Evolutionary conservation across 139 green algal genomes (phyloP).

Genomic region (Eudorina sp.): DNA sequence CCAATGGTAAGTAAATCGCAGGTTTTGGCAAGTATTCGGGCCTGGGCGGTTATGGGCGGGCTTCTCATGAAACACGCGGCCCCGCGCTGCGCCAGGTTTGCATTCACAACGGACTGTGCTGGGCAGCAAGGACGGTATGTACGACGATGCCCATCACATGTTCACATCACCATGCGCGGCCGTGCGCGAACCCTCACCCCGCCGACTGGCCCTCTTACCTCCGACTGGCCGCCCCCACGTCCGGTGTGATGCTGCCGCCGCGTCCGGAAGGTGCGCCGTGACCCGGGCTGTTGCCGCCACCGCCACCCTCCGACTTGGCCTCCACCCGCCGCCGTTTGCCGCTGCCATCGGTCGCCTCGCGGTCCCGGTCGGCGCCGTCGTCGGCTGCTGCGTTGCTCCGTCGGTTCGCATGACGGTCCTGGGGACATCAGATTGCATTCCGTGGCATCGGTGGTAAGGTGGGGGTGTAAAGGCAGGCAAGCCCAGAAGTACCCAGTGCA

Average conservation of each 20-base stretch:
- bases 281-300: slow-evolving; percentile 10
- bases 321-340: slow-evolving; percentile 41
- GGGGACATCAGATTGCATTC: background rate
- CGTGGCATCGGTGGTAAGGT: background rate
- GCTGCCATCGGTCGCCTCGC: background rate
- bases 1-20: too few species aligned
- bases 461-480: background rate
- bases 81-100: too few species aligned
- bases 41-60: too few species aligned
- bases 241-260: slow-evolving; percentile 1
- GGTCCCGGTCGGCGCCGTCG: background rate
- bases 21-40: too few species aligned
- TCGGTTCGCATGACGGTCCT: background rate
- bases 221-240: background rate
- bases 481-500: background rate
- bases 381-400: background rate
- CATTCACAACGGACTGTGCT: background rate
- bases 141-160: background rate
- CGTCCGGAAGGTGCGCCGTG: background rate
- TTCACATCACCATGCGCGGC: background rate
- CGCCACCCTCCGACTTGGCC: background rate
- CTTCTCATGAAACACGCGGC: too few species aligned
- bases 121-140: background rate
- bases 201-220: background rate
- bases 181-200: background rate